These are phyloP conservation scores for Xenoacremonium recifei DNA, from an alignment of 2,329 filamentous ascomycete genomes.

Conservation along the genomic window DNA sequence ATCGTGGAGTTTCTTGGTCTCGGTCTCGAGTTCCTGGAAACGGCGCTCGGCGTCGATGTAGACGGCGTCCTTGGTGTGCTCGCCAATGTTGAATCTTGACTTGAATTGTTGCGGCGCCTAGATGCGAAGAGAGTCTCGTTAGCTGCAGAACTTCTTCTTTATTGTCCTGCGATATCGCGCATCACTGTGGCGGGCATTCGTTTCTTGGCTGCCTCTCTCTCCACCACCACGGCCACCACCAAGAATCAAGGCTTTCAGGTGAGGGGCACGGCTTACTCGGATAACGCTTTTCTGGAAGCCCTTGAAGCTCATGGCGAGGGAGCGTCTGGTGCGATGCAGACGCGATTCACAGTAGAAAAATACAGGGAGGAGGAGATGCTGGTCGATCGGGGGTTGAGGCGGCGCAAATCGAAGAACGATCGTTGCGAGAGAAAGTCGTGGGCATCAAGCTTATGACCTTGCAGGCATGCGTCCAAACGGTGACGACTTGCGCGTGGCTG, in stretches of 20 bases:
- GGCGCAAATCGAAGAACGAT: no score
- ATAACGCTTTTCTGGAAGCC: conserved; percentile 88
- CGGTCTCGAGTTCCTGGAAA: conserved; percentile 88
- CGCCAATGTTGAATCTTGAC: conserved; percentile 90
- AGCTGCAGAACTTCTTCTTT: conserved; percentile 1
- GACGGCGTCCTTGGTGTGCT: conserved; percentile 90
- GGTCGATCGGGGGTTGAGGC: no score
- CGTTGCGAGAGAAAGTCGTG: conserved; percentile 23
- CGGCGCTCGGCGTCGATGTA: conserved; percentile 93
- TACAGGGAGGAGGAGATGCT: conserved; percentile 3
- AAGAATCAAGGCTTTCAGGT: conserved; percentile 15
- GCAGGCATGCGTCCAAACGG: conserved; percentile 20
- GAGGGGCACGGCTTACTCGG: conserved; percentile 61
- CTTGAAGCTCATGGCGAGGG: conserved; percentile 83
- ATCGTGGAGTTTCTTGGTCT: conserved; percentile 96
- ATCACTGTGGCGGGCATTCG: conserved; percentile 13
- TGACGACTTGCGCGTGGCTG: conserved; percentile 33
- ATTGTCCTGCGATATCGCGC: background rate
- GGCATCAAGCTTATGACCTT: conserved; percentile 25
- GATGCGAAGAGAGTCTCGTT: background rate
- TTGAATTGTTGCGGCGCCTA: conserved; percentile 90
- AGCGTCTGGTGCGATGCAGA: conserved; percentile 5
- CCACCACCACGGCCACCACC: no score
- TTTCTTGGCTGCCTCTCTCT: conserved; percentile 1
- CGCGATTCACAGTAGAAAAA: conserved; percentile 4